These are phyloP conservation scores for Rutidosis leptorrhynchoides DNA, from an alignment of 129 eudicot species.

Conservation along the genomic window DNA sequence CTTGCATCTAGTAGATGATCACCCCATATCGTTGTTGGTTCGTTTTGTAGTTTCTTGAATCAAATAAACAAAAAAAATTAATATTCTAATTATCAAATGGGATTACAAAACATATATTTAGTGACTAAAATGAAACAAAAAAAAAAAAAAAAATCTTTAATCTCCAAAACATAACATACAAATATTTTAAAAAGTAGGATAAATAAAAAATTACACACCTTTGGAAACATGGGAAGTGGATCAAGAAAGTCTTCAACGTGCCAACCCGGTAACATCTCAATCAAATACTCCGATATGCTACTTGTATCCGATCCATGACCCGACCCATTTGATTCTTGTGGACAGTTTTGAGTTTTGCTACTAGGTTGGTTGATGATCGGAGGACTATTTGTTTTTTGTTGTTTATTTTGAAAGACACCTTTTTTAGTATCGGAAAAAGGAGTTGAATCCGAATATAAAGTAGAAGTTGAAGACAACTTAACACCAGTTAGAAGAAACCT, in stretches of 20 bases:
- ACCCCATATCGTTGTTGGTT: constrained; percentile 55
- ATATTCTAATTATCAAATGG: too few species aligned
- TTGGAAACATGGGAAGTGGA: constrained; percentile 38
- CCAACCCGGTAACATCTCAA: constrained; percentile 87
- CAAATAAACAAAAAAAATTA: neutral
- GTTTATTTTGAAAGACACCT: constrained; percentile 30
- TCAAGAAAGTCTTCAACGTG: constrained; percentile 84
- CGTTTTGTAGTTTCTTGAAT: constrained; percentile 32
- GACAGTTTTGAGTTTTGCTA: constrained; percentile 6
- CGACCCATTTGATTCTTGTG: constrained; percentile 31
- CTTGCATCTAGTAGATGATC: constrained; percentile 40
- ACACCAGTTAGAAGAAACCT: constrained; percentile 76
- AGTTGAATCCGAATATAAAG: constrained; percentile 30
- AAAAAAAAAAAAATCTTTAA: too few species aligned
- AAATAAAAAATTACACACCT: constrained; percentile 32
- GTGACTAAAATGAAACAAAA: too few species aligned
- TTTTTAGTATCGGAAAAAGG: constrained; percentile 17
- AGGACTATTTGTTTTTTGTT: constrained; percentile 10
- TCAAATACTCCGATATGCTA: constrained; percentile 87
- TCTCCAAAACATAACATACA: too few species aligned
- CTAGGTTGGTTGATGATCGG: constrained; percentile 12
- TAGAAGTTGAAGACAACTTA: constrained; percentile 51
- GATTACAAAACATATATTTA: too few species aligned
- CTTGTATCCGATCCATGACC: constrained; percentile 39
- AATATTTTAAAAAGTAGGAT: neutral